Conservation (phyloP, 257 asterid genomes). For the Coffea canephora region DNA sequence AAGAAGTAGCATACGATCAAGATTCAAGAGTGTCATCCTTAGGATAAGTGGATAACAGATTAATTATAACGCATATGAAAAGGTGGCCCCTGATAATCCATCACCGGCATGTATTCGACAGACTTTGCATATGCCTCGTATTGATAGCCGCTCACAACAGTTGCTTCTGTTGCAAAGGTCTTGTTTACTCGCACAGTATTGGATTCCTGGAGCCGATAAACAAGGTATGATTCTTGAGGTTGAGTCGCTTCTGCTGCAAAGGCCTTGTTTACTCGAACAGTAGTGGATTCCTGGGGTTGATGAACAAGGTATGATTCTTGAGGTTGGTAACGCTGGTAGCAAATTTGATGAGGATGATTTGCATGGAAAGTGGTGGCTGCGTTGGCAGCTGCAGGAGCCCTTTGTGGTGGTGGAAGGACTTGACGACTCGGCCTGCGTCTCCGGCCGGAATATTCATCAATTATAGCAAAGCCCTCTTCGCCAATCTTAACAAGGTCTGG, state of each 20-base stretch:
- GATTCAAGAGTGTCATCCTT: too few species aligned
- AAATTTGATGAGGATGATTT: background rate
- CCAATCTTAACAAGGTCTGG: slow-evolving; percentile 37
- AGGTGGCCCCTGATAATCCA: background rate
- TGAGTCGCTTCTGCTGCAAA: background rate
- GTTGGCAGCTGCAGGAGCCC: background rate
- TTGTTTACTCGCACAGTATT: background rate
- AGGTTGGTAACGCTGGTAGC: background rate
- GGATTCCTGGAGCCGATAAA: background rate
- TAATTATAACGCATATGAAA: background rate
- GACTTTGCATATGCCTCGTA: background rate
- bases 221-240: background rate
- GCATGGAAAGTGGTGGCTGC: background rate
- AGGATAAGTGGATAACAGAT: background rate
- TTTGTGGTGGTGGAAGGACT: background rate
- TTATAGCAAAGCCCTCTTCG: slow-evolving; percentile 35
- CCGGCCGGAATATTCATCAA: slow-evolving; percentile 26
- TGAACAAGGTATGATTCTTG: background rate
- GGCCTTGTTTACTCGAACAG: background rate
- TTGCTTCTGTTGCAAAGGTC: background rate
- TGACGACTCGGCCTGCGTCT: background rate
- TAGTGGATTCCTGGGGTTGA: background rate
- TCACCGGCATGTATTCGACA: background rate
- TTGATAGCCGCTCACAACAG: background rate
- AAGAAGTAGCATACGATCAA: background rate